Evolutionary conservation across 495 filamentous ascomycete genomes (phyloP), one percentile per base, ranked within the genome.

Genomic region (Aspergillus asperescens): DNA sequence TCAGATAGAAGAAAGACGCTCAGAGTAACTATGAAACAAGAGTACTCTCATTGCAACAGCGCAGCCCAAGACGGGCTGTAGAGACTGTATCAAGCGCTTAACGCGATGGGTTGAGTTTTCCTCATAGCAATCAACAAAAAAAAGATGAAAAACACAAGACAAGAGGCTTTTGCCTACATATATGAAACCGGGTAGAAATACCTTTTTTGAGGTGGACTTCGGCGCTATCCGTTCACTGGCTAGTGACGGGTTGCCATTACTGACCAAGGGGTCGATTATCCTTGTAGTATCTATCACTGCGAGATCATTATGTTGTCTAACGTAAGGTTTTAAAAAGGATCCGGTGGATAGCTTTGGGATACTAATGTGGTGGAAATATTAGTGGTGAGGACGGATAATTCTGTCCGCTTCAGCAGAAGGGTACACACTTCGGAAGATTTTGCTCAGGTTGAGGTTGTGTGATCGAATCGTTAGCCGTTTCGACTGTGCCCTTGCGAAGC

Each of bases 11-110:
- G 49, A 29, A 24, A 13, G 48, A 70, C 75, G 76, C 73, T 97
- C 92, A 96, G 91, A 91, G 93, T 98, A 98, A 98, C 93, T 98
- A 96, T 96, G 89, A 90, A 80, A 75, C 73, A 70, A 77, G 71
- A 67, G 62, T 69, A 22, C 85, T 90, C 81, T 90, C 88, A 88
- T 71, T 74, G 65, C 60, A 78, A 82, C 81, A 83, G 82, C 78
- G 71, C 74, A 76, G 76, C 78, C 83, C 87, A 90, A 82, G 71
- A 92, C 87, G 87, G 79, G 77, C 75, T 79, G 71, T 58, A 63
- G 60, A 74, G 69, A 77, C 82, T 75, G 78, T 79, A 72, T 86
- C 81, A 82, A 82, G 80, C 61, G 72, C 69, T 70, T 59, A 68
- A n/a, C 60, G 66, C 66, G 62, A 76, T 77, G 70, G 78, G 75